phyloP scores from a whole-genome alignment of 108 stramenopile species.

The Cyclotella atomus region DNA sequence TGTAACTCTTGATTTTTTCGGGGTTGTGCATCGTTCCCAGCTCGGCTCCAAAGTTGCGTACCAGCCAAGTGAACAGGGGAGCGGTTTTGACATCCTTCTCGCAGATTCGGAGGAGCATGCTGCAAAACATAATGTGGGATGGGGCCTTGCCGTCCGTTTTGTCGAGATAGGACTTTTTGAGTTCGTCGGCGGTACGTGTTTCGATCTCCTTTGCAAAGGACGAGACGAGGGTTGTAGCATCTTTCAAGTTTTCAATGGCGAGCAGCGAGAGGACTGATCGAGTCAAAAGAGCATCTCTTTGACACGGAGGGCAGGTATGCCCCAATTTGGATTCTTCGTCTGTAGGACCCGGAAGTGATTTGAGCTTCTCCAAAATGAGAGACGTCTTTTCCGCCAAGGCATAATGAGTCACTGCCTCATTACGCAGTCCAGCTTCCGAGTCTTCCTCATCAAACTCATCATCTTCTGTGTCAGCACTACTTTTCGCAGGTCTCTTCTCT shows the following conservation, averaged over 20 bases:
- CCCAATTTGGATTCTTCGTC: constrained; percentile 66
- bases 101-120: constrained; percentile 77
- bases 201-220: constrained; percentile 67
- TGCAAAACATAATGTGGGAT: constrained; percentile 74
- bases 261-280: constrained; percentile 68
- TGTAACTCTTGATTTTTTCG: constrained; percentile 68
- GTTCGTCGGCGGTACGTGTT: constrained; percentile 54
- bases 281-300: constrained; percentile 84
- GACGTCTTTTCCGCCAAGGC: constrained; percentile 74
- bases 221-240: constrained; percentile 63
- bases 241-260: constrained; percentile 80
- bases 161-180: constrained; percentile 74
- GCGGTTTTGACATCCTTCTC: constrained; percentile 85
- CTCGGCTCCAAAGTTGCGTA: constrained; percentile 79
- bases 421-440: constrained; percentile 58
- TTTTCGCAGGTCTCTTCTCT: constrained; percentile 6
- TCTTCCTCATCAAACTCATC: constrained; percentile 66
- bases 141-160: constrained; percentile 85
- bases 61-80: constrained; percentile 81
- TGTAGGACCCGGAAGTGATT: constrained; percentile 72
- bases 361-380: constrained; percentile 64
- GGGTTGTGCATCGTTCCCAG: constrained; percentile 76
- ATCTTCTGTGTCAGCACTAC: constrained; percentile 20
- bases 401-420: constrained; percentile 81
- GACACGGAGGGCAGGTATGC: constrained; percentile 76